These are phyloP conservation scores for Hortaea sp. DNA, from an alignment of 2,329 filamentous ascomycete genomes.

Conservation along the genomic window DNA sequence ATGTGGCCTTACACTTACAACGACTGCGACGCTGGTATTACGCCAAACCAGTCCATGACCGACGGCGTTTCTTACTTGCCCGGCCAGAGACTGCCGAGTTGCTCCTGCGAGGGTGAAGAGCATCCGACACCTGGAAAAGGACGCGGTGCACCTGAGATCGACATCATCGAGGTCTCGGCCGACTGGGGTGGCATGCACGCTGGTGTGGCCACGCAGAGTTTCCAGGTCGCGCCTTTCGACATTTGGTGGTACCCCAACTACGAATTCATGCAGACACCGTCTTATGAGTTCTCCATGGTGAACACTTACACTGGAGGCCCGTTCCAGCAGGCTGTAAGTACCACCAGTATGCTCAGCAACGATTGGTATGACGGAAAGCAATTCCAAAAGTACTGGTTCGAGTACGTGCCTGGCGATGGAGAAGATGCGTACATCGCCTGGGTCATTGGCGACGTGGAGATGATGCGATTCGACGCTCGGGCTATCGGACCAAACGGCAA, in stretches of 20 bases:
- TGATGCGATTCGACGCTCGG: conserved; percentile 42
- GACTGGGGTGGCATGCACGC: conserved; percentile 30
- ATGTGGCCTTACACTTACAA: conserved; percentile 47
- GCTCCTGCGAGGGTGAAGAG: conserved; percentile 36
- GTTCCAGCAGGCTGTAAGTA: conserved; percentile 48
- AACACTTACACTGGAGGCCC: conserved; percentile 46
- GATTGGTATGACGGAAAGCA: conserved; percentile 44
- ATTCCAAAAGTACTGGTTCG: conserved; percentile 48
- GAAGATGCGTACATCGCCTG: conserved; percentile 40
- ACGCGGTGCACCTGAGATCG: conserved; percentile 40
- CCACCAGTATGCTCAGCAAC: conserved; percentile 44
- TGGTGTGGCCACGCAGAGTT: conserved; percentile 39
- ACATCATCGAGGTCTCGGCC: conserved; percentile 39
- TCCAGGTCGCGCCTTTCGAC: conserved; percentile 42
- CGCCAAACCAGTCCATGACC: conserved; percentile 37
- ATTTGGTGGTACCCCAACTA: conserved; percentile 44
- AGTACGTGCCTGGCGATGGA: conserved; percentile 42
- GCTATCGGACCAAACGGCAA: conserved; percentile 47
- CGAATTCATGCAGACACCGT: conserved; percentile 41
- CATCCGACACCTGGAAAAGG: conserved; percentile 39
- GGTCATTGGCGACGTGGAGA: conserved; percentile 42
- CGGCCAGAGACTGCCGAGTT: conserved; percentile 36
- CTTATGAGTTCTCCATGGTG: conserved; percentile 37
- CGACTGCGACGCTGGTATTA: conserved; percentile 40
- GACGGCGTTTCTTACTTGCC: conserved; percentile 35